phyloP scores from a whole-genome alignment of 1,284 basidiomycete genomes.

The Boletellus sp. region DNA sequence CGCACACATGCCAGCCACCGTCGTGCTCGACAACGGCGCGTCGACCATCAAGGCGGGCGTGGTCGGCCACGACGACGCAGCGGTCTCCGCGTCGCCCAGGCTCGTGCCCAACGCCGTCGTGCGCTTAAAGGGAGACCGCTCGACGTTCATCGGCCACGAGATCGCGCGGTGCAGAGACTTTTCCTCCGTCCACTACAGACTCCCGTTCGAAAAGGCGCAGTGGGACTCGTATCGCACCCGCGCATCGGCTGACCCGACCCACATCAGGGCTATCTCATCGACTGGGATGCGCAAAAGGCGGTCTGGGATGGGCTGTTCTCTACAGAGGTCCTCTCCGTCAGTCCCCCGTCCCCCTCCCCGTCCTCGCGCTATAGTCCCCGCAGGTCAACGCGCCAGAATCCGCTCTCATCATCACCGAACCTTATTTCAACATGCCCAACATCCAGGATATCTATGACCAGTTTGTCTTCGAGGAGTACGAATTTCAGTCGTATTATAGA shows the following conservation, averaged over 20 bases:
- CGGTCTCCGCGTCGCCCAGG: slow-evolving; percentile 38
- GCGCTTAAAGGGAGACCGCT: slow-evolving; percentile 76
- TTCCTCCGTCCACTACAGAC: slow-evolving; percentile 73
- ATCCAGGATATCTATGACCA: slow-evolving; percentile 91
- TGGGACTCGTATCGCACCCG: slow-evolving; percentile 6
- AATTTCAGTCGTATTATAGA: slow-evolving; percentile 80
- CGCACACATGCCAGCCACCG: slow-evolving; percentile 33
- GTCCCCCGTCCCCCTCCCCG: slow-evolving; percentile 19
- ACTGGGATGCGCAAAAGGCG: slow-evolving; percentile 91
- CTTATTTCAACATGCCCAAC: slow-evolving; percentile 89
- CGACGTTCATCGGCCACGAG: slow-evolving; percentile 81
- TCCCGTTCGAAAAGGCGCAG: slow-evolving; percentile 81
- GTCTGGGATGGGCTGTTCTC: slow-evolving; percentile 88
- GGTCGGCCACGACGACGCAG: slow-evolving; percentile 28
- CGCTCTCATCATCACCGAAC: slow-evolving; percentile 85
- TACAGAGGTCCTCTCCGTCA: slow-evolving; percentile 62
- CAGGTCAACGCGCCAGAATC: slow-evolving; percentile 73
- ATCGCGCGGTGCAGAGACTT: slow-evolving; percentile 72
- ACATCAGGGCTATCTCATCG: slow-evolving; percentile 78
- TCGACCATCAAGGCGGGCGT: slow-evolving; percentile 76
- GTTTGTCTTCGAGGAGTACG: slow-evolving; percentile 95
- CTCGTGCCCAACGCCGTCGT: slow-evolving; percentile 76
- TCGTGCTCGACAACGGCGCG: slow-evolving; percentile 86
- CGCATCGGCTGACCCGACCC: slow-evolving; percentile 10
- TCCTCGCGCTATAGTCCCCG: slow-evolving; percentile 3